Evolutionary conservation across 225 moss, liverwort and hornwort species (phyloP).

Genomic region (Thuidium tamariscinum): DNA sequence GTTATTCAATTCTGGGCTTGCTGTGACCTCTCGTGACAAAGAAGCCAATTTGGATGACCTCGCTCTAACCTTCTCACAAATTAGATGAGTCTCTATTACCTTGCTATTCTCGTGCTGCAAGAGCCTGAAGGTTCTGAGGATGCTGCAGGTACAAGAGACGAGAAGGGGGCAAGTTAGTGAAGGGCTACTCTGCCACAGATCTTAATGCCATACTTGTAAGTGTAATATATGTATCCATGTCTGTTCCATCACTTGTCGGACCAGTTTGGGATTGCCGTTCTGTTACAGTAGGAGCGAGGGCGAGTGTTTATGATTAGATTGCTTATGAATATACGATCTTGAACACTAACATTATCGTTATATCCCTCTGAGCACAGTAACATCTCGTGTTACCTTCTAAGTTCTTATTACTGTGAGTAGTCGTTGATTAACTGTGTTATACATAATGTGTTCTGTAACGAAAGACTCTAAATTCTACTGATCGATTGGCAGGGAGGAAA

Average conservation of each 20-base stretch:
- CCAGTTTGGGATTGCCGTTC: not conserved
- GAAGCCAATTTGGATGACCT: not conserved
- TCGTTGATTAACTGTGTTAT: not conserved
- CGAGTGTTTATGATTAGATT: not conserved
- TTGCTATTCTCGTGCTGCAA: not conserved
- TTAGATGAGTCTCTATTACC: not conserved
- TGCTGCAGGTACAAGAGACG: slow-evolving; percentile 70
- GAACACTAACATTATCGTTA: not conserved
- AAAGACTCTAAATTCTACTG: not conserved
- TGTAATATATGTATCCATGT: not conserved
- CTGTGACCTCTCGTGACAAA: not conserved
- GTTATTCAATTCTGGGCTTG: not conserved
- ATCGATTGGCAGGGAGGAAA: slow-evolving; percentile 12
- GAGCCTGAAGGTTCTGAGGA: not conserved
- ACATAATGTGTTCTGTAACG: not conserved
- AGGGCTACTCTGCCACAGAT: slow-evolving; percentile 57
- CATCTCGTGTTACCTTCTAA: not conserved
- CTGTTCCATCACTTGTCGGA: not conserved
- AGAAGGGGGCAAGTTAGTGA: slow-evolving; percentile 62
- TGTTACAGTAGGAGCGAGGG: not conserved
- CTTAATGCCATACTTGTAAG: slow-evolving; percentile 71
- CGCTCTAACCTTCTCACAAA: not conserved
- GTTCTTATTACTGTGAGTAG: not conserved
- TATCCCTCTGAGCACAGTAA: not conserved
- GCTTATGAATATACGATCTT: not conserved